Base-by-base conservation (phyloP, 169 alveolate species). In the Plasmodium relictum region DNA sequence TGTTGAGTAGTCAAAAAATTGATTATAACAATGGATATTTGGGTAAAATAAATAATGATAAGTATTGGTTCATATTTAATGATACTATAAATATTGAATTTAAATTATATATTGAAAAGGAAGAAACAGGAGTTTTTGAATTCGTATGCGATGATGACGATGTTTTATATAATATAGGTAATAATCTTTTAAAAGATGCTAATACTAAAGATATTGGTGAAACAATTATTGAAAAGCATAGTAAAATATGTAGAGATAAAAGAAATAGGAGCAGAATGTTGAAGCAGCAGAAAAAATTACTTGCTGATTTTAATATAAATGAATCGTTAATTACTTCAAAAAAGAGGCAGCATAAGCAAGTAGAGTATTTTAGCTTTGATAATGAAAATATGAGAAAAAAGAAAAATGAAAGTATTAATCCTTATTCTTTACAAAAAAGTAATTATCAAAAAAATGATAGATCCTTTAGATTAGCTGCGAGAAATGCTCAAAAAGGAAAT, bases 401-500 rank as follows among this genome's bases (percentile, higher is more conserved):
- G 9, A 83, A 68, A 42, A 83, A 69, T 66, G 83, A 83, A 10
- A 63, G 37, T 41, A 78, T 50, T 70, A 86, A 86, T 86, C 86
- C 88, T 4, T 86, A 86, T 58, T 71, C 88, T 6, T 6, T 83
- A 5, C 92, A 70, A 16, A 70, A 59, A 24, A 86, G 16, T 37
- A 70, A 58, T 0, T 86, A 86, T 42, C 92, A 86, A 18, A 86
- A 86, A 37, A 86, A 69, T 71, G 92, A 86, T 42, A 26, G 92
- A 12, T 86, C 92, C 4, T 59, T 58, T 45, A 41, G 92, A 22
- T 86, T 86, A 20, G 92, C 92, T 0, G 87, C 92, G 0, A 58
- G 92, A 62, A 86, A 86, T 86, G 92, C 92, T 8, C 74, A 63
- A 50, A 86, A 86, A 54, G 92, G 87, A 0, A 41, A 62, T 22